A percentile compares a stretch with the other conserved stretches of the same genome.
Evolutionary conservation across 331 rosid species (phyloP).

Genomic region (Malus hybrid): DNA sequence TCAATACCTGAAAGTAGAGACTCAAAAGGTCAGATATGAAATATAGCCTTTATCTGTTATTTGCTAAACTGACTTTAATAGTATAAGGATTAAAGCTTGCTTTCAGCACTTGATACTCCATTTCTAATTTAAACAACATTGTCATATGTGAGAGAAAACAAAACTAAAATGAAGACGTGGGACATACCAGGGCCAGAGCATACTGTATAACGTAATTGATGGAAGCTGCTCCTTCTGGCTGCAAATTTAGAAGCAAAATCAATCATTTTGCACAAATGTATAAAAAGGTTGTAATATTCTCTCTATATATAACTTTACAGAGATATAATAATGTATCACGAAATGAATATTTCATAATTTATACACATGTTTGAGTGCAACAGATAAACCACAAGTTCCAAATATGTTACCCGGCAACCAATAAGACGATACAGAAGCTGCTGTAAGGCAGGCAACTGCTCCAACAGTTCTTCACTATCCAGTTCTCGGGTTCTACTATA

Average conservation of each 20-base stretch:
- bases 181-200: slow-evolving; percentile 91
- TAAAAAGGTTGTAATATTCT: neutral
- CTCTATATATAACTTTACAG: no score
- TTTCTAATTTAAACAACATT: neutral
- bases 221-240: slow-evolving; percentile 98
- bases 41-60: neutral
- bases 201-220: slow-evolving; percentile 90
- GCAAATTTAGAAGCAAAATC: slow-evolving; percentile 32
- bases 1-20: slow-evolving; percentile 68
- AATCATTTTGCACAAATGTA: neutral
- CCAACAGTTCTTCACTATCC: slow-evolving; percentile 89
- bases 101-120: neutral
- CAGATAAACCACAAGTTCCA: neutral
- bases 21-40: slow-evolving; percentile 13
- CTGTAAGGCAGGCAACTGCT: slow-evolving; percentile 95
- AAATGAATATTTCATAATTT: neutral
- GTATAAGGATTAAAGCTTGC: neutral
- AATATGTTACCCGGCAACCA: slow-evolving; percentile 71
- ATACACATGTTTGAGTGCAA: neutral
- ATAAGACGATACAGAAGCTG: slow-evolving; percentile 82
- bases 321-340: neutral
- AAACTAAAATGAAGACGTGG: neutral
- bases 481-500: slow-evolving; percentile 92
- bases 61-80: neutral
- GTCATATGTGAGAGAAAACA: neutral